These are phyloP conservation scores for Fusarium concolor DNA, from an alignment of 2,329 filamentous ascomycete species.

Conservation along the genomic window DNA sequence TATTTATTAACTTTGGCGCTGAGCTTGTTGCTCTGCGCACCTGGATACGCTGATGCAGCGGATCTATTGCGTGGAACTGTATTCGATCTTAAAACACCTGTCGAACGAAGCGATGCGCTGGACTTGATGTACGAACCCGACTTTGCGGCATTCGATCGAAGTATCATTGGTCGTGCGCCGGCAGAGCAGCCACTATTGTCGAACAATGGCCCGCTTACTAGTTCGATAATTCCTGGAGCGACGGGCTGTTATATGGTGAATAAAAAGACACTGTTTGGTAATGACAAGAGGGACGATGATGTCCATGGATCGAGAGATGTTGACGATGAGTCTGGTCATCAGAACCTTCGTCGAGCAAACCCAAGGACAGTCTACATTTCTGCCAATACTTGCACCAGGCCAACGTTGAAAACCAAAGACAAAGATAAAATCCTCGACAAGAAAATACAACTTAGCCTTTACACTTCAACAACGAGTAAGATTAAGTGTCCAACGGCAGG, in stretches of 20 bases:
- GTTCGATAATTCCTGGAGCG: constrained; percentile 71
- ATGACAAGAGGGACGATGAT: constrained; percentile 26
- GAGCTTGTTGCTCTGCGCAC: constrained; percentile 69
- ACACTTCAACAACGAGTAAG: constrained; percentile 70
- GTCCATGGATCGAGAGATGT: constrained; percentile 24
- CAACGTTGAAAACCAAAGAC: constrained; percentile 55
- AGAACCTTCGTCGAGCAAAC: constrained; percentile 48
- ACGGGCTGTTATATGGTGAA: constrained; percentile 60
- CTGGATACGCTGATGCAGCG: constrained; percentile 71
- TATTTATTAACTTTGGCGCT: constrained; percentile 65
- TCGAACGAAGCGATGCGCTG: constrained; percentile 26
- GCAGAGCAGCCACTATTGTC: constrained; percentile 60
- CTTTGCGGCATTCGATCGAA: constrained; percentile 70
- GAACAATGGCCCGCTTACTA: constrained; percentile 73
- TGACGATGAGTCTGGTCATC: constrained; percentile 14
- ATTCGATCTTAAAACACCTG: constrained; percentile 25
- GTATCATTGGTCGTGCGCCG: constrained; percentile 71
- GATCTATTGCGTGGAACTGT: constrained; percentile 53
- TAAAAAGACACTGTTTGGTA: constrained; percentile 46
- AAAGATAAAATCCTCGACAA: constrained; percentile 15
- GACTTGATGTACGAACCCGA: constrained; percentile 66
- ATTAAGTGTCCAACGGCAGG: constrained; percentile 47
- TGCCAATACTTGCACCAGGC: constrained; percentile 87
- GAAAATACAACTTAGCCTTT: constrained; percentile 80
- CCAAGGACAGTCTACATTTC: constrained; percentile 77